Percentiles rank a stretch among this genome's conserved stretches.
Evolutionary conservation across 768 basidiomycete species (phyloP).

Genomic region (Auriculariales sp.): DNA sequence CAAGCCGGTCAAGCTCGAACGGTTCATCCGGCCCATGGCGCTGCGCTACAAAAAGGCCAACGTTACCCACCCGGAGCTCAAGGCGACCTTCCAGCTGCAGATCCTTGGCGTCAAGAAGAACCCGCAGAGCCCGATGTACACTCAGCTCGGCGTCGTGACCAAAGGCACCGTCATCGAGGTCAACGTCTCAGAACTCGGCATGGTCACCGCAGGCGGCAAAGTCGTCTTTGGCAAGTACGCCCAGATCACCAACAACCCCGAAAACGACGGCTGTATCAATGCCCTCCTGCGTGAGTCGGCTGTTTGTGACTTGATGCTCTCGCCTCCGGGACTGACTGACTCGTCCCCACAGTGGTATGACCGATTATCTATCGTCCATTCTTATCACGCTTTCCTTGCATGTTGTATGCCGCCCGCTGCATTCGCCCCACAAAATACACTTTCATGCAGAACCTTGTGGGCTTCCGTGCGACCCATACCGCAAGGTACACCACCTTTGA

Average conservation of each 20-base stretch:
- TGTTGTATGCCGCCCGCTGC: too few relatives aligned
- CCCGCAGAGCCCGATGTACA: constrained; percentile 97
- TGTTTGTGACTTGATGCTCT: too few relatives aligned
- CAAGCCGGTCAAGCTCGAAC: constrained; percentile 98
- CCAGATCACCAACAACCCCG: constrained; percentile 87
- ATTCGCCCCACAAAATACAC: too few relatives aligned
- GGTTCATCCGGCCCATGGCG: constrained; percentile 96
- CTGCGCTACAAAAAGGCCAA: constrained; percentile 96
- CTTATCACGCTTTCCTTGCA: too few relatives aligned
- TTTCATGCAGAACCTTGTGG: too few relatives aligned
- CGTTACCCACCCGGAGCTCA: constrained; percentile 96
- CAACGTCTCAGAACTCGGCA: constrained; percentile 94
- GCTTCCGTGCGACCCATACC: too few relatives aligned
- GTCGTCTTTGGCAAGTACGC: constrained; percentile 84
- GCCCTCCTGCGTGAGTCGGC: constrained; percentile 81
- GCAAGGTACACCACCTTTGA: too few relatives aligned
- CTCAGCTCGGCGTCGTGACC: constrained; percentile 90
- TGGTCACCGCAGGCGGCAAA: constrained; percentile 95
- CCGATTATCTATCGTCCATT: too few relatives aligned
- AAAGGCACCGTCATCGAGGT: constrained; percentile 98
- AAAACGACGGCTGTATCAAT: constrained; percentile 94
- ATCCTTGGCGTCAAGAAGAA: constrained; percentile 99
- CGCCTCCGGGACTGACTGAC: too few relatives aligned
- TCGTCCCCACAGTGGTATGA: too few relatives aligned
- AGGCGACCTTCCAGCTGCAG: constrained; percentile 97